Percentiles rank a stretch among this genome's conserved stretches.
Conservation (phyloP, 2,329 filamentous ascomycete species). For the Elsinoe fawcettii region DNA sequence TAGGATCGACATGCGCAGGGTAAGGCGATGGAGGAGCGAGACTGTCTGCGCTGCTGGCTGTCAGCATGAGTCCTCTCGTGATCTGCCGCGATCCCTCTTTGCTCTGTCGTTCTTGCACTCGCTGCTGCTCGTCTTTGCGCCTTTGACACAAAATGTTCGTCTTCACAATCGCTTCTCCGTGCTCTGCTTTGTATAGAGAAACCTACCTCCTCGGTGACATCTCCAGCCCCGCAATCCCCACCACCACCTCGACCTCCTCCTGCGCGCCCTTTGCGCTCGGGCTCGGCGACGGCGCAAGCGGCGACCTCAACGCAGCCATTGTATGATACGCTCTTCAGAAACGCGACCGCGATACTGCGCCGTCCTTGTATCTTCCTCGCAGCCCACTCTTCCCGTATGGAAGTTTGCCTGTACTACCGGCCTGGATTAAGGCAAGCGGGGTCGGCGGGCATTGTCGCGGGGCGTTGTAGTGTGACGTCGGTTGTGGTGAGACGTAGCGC, state of each 20-base stretch:
- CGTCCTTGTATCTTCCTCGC: not conserved
- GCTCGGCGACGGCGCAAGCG: not conserved
- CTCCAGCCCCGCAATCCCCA: not conserved
- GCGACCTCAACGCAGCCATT: conserved; percentile 6
- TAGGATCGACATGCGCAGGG: conserved; percentile 64
- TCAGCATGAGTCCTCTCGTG: not conserved
- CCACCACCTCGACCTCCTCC: not conserved
- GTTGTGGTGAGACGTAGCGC: too few species aligned
- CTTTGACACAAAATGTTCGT: not conserved
- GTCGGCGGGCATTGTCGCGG: not conserved
- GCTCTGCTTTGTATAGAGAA: not conserved
- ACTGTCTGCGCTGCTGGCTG: conserved; percentile 35
- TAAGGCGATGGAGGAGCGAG: conserved; percentile 44
- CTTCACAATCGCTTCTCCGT: not conserved
- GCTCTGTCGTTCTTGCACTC: not conserved
- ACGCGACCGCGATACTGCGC: not conserved
- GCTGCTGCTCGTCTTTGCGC: not conserved
- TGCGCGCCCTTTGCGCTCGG: not conserved
- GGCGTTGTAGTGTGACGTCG: not conserved
- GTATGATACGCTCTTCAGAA: too few species aligned
- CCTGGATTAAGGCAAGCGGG: not conserved
- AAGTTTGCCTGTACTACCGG: not conserved
- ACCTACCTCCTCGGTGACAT: conserved; percentile 9
- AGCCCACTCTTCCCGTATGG: not conserved
- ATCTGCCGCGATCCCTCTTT: too few species aligned